These are phyloP conservation scores for Oenanthe sinensis DNA, from an alignment of 129 eudicot species.

Conservation along the genomic window DNA sequence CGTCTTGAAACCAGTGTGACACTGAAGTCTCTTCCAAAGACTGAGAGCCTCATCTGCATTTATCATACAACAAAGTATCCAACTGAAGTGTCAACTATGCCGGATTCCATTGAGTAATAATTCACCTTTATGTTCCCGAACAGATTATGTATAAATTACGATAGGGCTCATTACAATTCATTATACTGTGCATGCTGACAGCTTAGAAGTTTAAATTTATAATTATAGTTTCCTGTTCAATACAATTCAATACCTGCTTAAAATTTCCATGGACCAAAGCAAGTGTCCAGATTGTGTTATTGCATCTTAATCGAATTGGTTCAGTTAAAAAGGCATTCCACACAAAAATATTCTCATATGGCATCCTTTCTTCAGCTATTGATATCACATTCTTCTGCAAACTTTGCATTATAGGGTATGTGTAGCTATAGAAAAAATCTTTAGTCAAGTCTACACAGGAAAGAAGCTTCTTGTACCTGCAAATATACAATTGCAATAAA, in stretches of 20 bases:
- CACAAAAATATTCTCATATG: conserved; percentile 79
- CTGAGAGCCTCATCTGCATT: conserved; percentile 59
- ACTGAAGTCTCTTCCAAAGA: conserved; percentile 86
- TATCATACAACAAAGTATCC: conserved; percentile 14
- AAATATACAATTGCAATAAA: conserved; percentile 6
- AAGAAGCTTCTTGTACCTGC: conserved; percentile 97
- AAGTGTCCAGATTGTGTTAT: conserved; percentile 81
- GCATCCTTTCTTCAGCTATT: conserved; percentile 56
- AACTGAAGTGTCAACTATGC: not conserved
- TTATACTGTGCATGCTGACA: not conserved
- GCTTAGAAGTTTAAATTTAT: not conserved
- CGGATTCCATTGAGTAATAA: not conserved
- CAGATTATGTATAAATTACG: not conserved
- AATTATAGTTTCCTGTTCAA: not conserved
- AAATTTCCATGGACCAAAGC: conserved; percentile 90
- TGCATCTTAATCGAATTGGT: conserved; percentile 70
- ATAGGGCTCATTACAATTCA: not conserved
- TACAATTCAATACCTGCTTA: conserved; percentile 54
- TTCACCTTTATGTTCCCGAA: not conserved
- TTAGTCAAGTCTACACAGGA: conserved; percentile 85
- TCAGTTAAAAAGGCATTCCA: conserved; percentile 92
- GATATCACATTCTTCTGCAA: conserved; percentile 76
- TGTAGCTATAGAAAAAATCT: conserved; percentile 91
- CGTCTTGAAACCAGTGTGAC: conserved; percentile 73
- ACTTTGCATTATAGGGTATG: conserved; percentile 88